Conservation (phyloP, 2,329 filamentous ascomycete genomes). For the Madurella mycetomatis region DNA sequence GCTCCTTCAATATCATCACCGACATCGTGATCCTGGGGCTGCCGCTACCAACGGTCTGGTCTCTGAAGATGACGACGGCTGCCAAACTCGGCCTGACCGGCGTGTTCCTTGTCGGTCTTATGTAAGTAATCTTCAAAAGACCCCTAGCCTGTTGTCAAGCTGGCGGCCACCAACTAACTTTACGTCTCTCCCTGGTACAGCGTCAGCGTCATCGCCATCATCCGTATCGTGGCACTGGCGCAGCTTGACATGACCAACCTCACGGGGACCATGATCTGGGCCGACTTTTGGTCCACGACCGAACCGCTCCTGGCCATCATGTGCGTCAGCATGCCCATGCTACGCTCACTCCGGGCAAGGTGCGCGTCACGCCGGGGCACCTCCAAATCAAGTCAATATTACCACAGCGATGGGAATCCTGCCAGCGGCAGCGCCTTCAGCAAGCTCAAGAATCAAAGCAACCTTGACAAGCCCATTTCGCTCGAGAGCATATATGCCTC, state of each 20-base stretch:
- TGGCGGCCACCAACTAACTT: not conserved
- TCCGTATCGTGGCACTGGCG: constrained; percentile 37
- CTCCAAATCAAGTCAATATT: constrained; percentile 12
- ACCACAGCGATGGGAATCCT: constrained; percentile 8
- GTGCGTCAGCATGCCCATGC: constrained; percentile 41
- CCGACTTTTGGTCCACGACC: constrained; percentile 37
- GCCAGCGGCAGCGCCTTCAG: constrained; percentile 10
- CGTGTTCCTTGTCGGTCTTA: constrained; percentile 34
- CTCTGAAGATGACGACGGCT: constrained; percentile 32
- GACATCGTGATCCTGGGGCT: constrained; percentile 37
- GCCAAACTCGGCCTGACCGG: constrained; percentile 37
- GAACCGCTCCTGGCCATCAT: constrained; percentile 40
- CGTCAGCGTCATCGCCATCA: constrained; percentile 36
- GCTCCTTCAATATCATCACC: constrained; percentile 35
- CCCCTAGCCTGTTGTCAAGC: not conserved
- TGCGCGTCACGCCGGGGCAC: constrained; percentile 9
- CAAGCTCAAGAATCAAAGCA: constrained; percentile 12
- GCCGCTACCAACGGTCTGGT: constrained; percentile 37
- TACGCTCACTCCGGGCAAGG: constrained; percentile 32
- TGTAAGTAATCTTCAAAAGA: constrained; percentile 27
- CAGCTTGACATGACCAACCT: constrained; percentile 36
- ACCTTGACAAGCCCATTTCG: constrained; percentile 4
- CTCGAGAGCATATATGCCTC: constrained; percentile 19
- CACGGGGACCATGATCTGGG: constrained; percentile 38
- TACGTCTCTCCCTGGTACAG: constrained; percentile 18